These are phyloP conservation scores for Vanrija humicola DNA, from an alignment of 1,284 basidiomycete species.

Conservation along the genomic window DNA sequence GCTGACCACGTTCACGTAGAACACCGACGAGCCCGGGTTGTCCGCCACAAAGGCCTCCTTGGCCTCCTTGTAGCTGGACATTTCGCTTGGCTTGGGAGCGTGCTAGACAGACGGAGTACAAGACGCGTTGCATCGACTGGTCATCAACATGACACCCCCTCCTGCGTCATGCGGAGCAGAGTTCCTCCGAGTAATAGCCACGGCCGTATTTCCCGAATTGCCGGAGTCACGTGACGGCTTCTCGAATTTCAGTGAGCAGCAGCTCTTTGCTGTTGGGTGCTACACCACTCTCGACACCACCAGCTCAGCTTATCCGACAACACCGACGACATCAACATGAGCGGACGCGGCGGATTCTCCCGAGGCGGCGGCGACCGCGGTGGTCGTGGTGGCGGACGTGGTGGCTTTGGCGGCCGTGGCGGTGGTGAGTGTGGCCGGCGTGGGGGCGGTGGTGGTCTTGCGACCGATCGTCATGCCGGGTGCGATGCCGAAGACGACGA, in stretches of 20 bases:
- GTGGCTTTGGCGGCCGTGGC: constrained; percentile 36
- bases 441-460: constrained; percentile 17
- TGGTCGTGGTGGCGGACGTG: constrained; percentile 31
- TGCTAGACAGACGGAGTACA: neutral
- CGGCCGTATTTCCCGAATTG: neutral
- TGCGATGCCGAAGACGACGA: neutral
- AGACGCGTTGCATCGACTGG: neutral
- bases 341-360: constrained; percentile 49
- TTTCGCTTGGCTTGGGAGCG: neutral
- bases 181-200: neutral
- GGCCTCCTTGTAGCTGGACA: constrained; percentile 64
- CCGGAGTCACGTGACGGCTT: neutral
- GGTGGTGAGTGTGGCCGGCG: constrained; percentile 6
- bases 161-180: neutral
- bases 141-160: neutral
- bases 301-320: constrained; percentile 1
- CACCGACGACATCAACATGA: constrained; percentile 23
- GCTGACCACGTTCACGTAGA: constrained; percentile 70
- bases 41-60: constrained; percentile 87
- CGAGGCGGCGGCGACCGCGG: constrained; percentile 36
- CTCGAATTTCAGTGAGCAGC: neutral
- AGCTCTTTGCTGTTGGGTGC: neutral
- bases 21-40: constrained; percentile 69
- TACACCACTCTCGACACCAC: neutral
- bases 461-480: neutral